These are phyloP conservation scores for Platanthera guangdongensis DNA, from an alignment of 106 monocot species.

Conservation along the genomic window DNA sequence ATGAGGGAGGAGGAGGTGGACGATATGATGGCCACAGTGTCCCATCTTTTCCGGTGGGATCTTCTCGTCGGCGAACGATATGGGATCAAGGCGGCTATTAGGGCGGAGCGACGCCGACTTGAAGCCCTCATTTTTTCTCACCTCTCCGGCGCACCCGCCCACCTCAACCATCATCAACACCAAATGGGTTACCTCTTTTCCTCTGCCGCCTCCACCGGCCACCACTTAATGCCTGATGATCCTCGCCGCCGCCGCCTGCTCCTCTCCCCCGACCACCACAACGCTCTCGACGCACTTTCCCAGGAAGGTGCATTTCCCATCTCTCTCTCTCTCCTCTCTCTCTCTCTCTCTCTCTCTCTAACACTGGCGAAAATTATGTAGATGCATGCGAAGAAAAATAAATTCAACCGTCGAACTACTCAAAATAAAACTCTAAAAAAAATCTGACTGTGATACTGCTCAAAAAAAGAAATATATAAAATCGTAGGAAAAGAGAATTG, in stretches of 20 bases:
- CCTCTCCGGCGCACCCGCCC: not conserved
- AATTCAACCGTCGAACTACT: too few species aligned
- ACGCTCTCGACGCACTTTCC: slow-evolving; percentile 57
- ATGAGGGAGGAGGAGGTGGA: slow-evolving; percentile 91
- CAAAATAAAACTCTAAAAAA: too few species aligned
- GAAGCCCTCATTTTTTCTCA: slow-evolving; percentile 8
- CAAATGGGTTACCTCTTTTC: slow-evolving; percentile 3
- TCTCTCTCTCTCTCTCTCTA: not conserved
- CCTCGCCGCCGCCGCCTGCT: slow-evolving; percentile 15
- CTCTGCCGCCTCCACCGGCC: not conserved
- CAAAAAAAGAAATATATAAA: too few species aligned
- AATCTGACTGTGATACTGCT: too few species aligned
- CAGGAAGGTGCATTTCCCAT: slow-evolving; percentile 38
- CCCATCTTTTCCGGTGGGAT: slow-evolving; percentile 90
- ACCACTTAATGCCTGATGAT: slow-evolving; percentile 1
- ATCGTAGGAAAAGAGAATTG: too few species aligned
- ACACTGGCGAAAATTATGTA: too few species aligned
- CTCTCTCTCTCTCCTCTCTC: not conserved
- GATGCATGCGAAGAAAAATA: too few species aligned
- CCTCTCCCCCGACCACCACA: slow-evolving; percentile 13
- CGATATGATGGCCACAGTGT: slow-evolving; percentile 85
- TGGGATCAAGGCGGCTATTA: slow-evolving; percentile 79
- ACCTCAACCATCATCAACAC: slow-evolving; percentile 15
- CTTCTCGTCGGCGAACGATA: slow-evolving; percentile 83
- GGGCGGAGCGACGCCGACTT: slow-evolving; percentile 60